Evolutionary conservation across 2,329 filamentous ascomycete species (phyloP).

Genomic region (Aaosphaeria arxii): DNA sequence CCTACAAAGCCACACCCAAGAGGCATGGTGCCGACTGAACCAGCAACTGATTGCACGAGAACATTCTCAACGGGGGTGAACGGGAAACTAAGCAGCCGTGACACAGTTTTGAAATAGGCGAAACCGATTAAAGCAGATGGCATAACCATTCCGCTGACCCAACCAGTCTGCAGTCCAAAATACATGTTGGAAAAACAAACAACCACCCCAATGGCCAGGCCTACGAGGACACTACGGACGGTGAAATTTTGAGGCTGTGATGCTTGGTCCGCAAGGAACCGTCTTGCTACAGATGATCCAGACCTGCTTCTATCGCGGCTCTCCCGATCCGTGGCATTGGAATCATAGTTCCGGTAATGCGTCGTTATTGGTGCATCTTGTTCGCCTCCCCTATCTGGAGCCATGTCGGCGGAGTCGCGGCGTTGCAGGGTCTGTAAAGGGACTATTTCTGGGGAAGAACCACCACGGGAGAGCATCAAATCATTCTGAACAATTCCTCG

Average conservation of each 20-base stretch:
- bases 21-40: conserved; percentile 94
- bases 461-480: no score
- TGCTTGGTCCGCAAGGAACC: conserved; percentile 29
- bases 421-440: no score
- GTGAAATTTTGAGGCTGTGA: conserved; percentile 71
- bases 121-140: conserved; percentile 92
- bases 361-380: conserved; percentile 1
- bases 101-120: conserved; percentile 81
- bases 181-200: conserved; percentile 99
- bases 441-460: no score
- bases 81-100: conserved; percentile 69
- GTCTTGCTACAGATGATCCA: conserved; percentile 14
- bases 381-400: conserved; percentile 32
- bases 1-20: conserved; percentile 94
- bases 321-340: not conserved
- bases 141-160: conserved; percentile 92
- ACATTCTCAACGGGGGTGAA: conserved; percentile 97
- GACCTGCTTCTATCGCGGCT: conserved; percentile 7
- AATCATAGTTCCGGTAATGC: conserved; percentile 13
- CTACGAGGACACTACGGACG: conserved; percentile 72
- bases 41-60: conserved; percentile 91
- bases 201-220: conserved; percentile 78
- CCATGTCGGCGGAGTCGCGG: conserved; percentile 14
- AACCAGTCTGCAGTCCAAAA: conserved; percentile 91
- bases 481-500: no score